A percentile compares a stretch with the other conserved stretches of the same genome.
Conservation (phyloP, 768 basidiomycete species). For the Auriscalpium vulgare region DNA sequence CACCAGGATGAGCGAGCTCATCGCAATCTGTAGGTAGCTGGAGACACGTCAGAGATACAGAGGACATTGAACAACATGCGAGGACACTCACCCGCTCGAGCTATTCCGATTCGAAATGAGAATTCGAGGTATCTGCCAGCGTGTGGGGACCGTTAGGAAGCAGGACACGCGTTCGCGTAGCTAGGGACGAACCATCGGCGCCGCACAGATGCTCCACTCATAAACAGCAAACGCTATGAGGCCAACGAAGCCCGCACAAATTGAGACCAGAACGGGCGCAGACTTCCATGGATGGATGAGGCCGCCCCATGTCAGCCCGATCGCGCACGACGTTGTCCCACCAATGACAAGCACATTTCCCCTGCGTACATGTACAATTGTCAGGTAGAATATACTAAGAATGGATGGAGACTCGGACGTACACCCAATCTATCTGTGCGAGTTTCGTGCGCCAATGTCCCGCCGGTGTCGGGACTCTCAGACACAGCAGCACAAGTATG, state of each 20-base stretch:
- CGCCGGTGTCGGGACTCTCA: constrained; percentile 27
- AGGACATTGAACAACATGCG: too few species aligned
- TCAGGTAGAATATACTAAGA: background rate
- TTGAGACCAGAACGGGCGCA: constrained; percentile 31
- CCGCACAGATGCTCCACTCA: constrained; percentile 25
- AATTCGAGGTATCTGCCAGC: constrained; percentile 24
- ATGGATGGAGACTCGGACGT: background rate
- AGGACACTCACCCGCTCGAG: constrained; percentile 19
- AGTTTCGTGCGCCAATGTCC: constrained; percentile 26
- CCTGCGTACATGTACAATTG: constrained; percentile 14
- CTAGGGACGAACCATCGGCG: constrained; percentile 26
- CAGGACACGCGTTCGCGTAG: too few species aligned
- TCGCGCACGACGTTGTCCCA: constrained; percentile 20
- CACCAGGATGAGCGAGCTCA: too few species aligned
- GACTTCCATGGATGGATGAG: constrained; percentile 33
- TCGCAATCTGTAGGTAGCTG: too few species aligned
- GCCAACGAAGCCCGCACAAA: constrained; percentile 32
- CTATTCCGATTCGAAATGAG: constrained; percentile 26
- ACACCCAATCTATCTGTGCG: constrained; percentile 32
- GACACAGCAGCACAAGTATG: constrained; percentile 21
- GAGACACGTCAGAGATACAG: too few species aligned
- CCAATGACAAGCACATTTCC: constrained; percentile 28
- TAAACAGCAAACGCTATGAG: constrained; percentile 29
- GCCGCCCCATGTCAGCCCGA: constrained; percentile 38
- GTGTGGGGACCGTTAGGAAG: background rate